Evolutionary conservation across 2,329 filamentous ascomycete genomes (phyloP), one percentile per base, ranked within the genome.

Genomic region (Aspergillus terreus): DNA sequence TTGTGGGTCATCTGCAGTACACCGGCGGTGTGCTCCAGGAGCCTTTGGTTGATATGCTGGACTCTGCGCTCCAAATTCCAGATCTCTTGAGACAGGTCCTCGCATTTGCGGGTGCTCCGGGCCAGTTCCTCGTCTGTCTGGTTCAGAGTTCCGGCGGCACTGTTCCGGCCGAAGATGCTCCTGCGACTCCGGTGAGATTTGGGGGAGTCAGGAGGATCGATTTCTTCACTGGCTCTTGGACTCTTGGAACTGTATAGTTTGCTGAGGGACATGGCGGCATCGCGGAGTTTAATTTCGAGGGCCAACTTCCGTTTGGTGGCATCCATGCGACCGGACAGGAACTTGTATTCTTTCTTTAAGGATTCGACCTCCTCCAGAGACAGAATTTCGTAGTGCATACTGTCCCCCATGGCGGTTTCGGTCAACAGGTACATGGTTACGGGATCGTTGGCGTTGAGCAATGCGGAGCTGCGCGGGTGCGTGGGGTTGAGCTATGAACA

Each of bases 241-340:
- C 76, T 77, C 32, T 80, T 78, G n/a, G 84, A 79, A 7, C 82
- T 82, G 66, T 95, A 90, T 27, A 99, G 78, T 62, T 87, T 86
- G 52, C 86, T 86, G 72, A 99, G 85, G 38, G 91, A 95, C 58
- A 87, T 82, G 10, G 94, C 90, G 1, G 94, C 94, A 78, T 97
- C 92, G 62, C 91, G 88, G 63, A 96, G 90, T 75, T 97, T 99
- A 49, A 85, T 88, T 70, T 99, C 94, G 43, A 97, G 84, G 30
- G 86, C 85, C 35, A 99, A 79, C 71, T 92, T 96, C 54, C 90
- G 83, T 59, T 86, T 84, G 17, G 90, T 85, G 35, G 89, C 86
- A 56, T 92, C 88, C 59, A 96, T 85, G n/a, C 90, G 86, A 64
- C 85, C 82, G 23, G 81, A 79, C 46, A 97, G 73, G 33, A 83